Conservation (phyloP, 1,284 basidiomycete genomes). For the Leccinum pachyderme region DNA sequence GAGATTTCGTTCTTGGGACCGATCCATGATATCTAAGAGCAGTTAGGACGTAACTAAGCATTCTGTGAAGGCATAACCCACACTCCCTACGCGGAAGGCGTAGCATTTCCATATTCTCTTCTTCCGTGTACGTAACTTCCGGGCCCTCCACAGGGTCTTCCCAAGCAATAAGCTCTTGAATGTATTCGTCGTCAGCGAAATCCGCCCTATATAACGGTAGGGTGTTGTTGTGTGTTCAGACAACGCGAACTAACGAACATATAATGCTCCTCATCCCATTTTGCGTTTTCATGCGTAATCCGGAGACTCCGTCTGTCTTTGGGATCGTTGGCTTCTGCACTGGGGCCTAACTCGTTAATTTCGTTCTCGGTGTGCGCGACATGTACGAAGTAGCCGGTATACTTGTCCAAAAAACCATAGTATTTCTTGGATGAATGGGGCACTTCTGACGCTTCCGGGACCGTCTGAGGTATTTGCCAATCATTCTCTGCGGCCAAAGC, state of each 20-base stretch:
- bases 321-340: slow-evolving; percentile 51
- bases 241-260: slow-evolving; percentile 47
- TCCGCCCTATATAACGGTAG: slow-evolving; percentile 57
- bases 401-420: slow-evolving; percentile 73
- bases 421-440: slow-evolving; percentile 43
- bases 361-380: slow-evolving; percentile 73
- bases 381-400: slow-evolving; percentile 72
- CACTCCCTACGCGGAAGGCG: slow-evolving; percentile 76
- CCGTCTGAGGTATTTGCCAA: slow-evolving; percentile 69
- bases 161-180: slow-evolving; percentile 67
- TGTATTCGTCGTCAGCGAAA: slow-evolving; percentile 70
- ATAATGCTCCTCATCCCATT: slow-evolving; percentile 81
- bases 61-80: slow-evolving; percentile 34
- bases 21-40: slow-evolving; percentile 55
- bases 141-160: slow-evolving; percentile 45
- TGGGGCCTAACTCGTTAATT: slow-evolving; percentile 70
- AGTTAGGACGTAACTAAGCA: neutral
- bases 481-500: slow-evolving; percentile 66
- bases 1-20: slow-evolving; percentile 52
- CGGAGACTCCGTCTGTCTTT: slow-evolving; percentile 50
- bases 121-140: slow-evolving; percentile 59
- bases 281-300: slow-evolving; percentile 59
- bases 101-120: slow-evolving; percentile 66
- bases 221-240: neutral
- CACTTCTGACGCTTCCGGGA: slow-evolving; percentile 42